Evolutionary conservation across 805 yeast species (phyloP).

Genomic region (Wickerhamomyces bovis): DNA sequence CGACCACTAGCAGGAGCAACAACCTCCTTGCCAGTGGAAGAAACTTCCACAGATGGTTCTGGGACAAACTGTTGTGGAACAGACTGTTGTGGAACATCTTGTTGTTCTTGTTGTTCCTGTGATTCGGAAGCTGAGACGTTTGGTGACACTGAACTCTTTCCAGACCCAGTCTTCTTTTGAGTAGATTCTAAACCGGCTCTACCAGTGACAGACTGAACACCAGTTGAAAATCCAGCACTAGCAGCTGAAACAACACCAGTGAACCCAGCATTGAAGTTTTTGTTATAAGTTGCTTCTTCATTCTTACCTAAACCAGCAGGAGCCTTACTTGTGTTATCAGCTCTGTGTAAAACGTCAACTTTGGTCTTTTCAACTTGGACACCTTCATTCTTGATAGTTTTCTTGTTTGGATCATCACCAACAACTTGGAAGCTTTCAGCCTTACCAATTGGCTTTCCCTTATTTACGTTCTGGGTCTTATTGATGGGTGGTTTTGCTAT

Average conservation of each 20-base stretch:
- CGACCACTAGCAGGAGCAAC: neutral
- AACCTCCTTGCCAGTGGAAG: neutral
- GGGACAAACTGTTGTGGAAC: neutral
- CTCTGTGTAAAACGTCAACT: neutral
- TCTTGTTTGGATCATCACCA: conserved; percentile 1
- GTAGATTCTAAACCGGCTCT: conserved; percentile 3
- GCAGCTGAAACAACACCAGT: conserved; percentile 3
- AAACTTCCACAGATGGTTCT: neutral
- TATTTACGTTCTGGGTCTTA: neutral
- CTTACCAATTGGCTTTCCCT: conserved; percentile 1
- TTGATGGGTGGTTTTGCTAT: neutral
- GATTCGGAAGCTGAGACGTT: neutral
- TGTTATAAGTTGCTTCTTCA: conserved; percentile 1
- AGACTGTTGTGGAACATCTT: neutral
- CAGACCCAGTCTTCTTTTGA: neutral
- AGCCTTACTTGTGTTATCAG: neutral
- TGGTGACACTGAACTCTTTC: neutral
- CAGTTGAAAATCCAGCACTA: conserved; percentile 6
- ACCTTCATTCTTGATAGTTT: neutral
- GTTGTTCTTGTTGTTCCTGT: neutral
- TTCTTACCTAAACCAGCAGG: neutral
- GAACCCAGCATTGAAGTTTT: conserved; percentile 6
- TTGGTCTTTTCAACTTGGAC: neutral
- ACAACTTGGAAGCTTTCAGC: conserved; percentile 5
- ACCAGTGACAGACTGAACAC: conserved; percentile 1